Percentiles rank a stretch among this genome's conserved stretches.
These are phyloP conservation scores for Effrenium voratum DNA, from an alignment of 73 alveolate genomes.

Conservation along the genomic window DNA sequence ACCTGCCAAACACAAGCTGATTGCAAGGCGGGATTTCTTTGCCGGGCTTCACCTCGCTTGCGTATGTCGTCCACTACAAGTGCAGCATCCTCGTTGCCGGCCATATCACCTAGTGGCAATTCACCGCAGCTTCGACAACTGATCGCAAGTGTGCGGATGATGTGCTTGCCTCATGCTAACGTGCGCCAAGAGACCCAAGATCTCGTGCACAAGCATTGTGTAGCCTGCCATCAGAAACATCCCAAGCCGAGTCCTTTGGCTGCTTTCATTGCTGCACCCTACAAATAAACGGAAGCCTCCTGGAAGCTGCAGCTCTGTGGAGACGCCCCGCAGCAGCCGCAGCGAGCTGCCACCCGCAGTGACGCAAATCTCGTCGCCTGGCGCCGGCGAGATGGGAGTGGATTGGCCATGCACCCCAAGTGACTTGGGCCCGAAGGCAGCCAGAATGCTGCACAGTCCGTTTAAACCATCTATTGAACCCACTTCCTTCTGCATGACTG, in stretches of 20 bases:
- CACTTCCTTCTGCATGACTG: too few relatives aligned
- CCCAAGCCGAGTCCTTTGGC: neutral
- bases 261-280: neutral
- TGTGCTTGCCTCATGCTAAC: neutral
- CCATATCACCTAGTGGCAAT: conserved; percentile 49
- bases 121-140: neutral
- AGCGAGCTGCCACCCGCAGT: too few relatives aligned
- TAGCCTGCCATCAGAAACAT: conserved; percentile 5
- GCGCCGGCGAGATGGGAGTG: too few relatives aligned
- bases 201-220: conserved; percentile 87
- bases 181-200: conserved; percentile 34
- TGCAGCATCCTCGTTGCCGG: conserved; percentile 77
- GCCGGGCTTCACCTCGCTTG: conserved; percentile 35
- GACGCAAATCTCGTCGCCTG: too few relatives aligned
- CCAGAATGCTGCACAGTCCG: too few relatives aligned
- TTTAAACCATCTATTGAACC: too few relatives aligned
- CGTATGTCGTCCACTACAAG: conserved; percentile 59
- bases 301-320: conserved; percentile 35
- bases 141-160: neutral
- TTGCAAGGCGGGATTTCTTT: neutral
- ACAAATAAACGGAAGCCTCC: neutral
- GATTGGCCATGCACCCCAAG: too few relatives aligned
- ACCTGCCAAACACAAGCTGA: neutral
- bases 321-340: conserved; percentile 33
- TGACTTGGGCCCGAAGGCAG: too few relatives aligned